Evolutionary conservation across 1,139 yeast species (phyloP), one percentile per base, ranked within the genome.

Genomic region (Citeromyces hawaiiensis): DNA sequence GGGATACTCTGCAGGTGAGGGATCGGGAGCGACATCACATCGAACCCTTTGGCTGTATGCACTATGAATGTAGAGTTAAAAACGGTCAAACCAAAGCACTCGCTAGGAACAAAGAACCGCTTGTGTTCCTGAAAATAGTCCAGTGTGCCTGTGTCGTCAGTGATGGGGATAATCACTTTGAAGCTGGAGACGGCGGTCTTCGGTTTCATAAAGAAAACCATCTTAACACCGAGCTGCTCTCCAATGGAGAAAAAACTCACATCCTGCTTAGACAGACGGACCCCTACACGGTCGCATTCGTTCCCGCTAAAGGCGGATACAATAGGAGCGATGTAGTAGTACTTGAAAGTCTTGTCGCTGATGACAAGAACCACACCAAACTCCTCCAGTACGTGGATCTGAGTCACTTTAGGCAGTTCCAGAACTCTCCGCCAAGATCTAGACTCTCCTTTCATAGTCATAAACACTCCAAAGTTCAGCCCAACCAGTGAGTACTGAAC

Each of bases 11-110:
- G 35, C 5, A 21, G 35, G 13, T 25, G 21, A 3, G 47, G 41
- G n/a, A 62, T 64, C 40, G 68, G 66, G 29, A 54, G 57, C 37
- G 64, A 61, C 38, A 65, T 52, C 27, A 69, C 66, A 40, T 83
- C 82, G 48, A 81, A 76, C 0, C 91, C 91, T 47, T 74, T 73
- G 34, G 72, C 61, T 2, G 87, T 71, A 50, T 80, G 83, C 1
- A 80, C 72, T 0, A 86, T 76, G 53, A 78, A 72, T 31, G 79
- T 67, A 25, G 74, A 70, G 46, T 73, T 74, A 57, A 78, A 76
- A 3, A 76, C 61, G 1, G 78, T 69, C 9, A 78, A 59, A 2
- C 74, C 78, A 45, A 56, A 67, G 44, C 81, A 70, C 36, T 74
- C 82, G 2, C 70, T 69, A 39, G 65, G 68, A 33, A 70, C 64